Conservation (phyloP, 306 rosid species). For the Canavalia gladiata region DNA sequence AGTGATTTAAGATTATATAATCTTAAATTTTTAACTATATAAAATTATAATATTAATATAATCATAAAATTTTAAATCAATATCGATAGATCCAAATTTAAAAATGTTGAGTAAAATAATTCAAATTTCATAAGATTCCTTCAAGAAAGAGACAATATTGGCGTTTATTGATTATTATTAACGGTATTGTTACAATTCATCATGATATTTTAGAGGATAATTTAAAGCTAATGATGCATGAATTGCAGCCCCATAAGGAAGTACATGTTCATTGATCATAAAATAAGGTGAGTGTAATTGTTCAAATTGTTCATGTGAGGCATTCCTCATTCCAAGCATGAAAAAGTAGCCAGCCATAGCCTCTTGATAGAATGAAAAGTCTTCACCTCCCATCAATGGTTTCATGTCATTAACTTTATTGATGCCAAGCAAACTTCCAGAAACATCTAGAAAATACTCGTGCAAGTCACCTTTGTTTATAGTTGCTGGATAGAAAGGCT, state of each 20-base stretch:
- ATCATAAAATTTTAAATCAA: too few relatives aligned
- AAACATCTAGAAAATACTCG: slow-evolving; percentile 60
- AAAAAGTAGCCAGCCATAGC: slow-evolving; percentile 73
- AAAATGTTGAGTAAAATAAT: too few relatives aligned
- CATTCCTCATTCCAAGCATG: slow-evolving; percentile 69
- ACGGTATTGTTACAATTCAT: slow-evolving; percentile 44
- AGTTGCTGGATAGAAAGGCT: slow-evolving; percentile 64
- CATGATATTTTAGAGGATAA: slow-evolving; percentile 62
- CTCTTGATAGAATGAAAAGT: slow-evolving; percentile 81
- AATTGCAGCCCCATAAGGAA: slow-evolving; percentile 88
- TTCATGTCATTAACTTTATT: slow-evolving; percentile 59
- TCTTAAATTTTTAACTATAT: too few relatives aligned
- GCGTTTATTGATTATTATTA: too few relatives aligned
- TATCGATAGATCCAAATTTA: too few relatives aligned
- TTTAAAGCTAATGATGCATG: slow-evolving; percentile 77
- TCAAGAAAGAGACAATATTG: too few relatives aligned
- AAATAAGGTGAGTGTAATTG: slow-evolving; percentile 63
- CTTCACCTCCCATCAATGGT: slow-evolving; percentile 77
- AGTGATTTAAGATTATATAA: too few relatives aligned
- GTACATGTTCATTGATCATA: slow-evolving; percentile 71
- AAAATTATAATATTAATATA: too few relatives aligned
- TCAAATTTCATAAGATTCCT: too few relatives aligned
- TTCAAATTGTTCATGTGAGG: slow-evolving; percentile 49
- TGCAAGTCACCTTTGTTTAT: slow-evolving; percentile 71
- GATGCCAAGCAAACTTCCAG: slow-evolving; percentile 69